A percentile compares a stretch with the other conserved stretches of the same genome.
These are phyloP conservation scores for Trichosporon faecale DNA, from an alignment of 1,284 basidiomycete species.

Conservation along the genomic window DNA sequence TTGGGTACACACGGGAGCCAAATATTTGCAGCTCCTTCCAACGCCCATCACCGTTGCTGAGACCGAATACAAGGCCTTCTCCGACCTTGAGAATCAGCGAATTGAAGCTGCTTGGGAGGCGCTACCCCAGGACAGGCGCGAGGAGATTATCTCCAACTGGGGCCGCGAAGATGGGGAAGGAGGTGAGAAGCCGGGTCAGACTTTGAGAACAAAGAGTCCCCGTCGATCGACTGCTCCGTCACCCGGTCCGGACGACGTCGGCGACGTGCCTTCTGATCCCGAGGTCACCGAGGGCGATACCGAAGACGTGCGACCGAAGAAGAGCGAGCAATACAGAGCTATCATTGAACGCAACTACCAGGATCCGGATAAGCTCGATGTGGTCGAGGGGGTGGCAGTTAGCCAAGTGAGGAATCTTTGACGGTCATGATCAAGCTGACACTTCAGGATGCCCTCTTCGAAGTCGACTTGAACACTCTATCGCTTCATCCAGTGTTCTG, in stretches of 20 bases:
- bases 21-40: constrained; percentile 48
- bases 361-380: constrained; percentile 41
- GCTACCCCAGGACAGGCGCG: constrained; percentile 23
- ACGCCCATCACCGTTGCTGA: constrained; percentile 45
- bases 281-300: background rate
- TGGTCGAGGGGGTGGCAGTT: constrained; percentile 48
- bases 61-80: constrained; percentile 60
- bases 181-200: constrained; percentile 8
- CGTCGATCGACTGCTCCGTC: background rate
- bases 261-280: background rate
- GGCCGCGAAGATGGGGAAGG: constrained; percentile 38
- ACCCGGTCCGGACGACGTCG: background rate
- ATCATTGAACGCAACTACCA: constrained; percentile 34
- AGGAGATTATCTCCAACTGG: constrained; percentile 28
- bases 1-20: constrained; percentile 52
- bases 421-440: background rate
- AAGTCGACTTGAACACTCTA: constrained; percentile 43
- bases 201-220: background rate
- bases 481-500: constrained; percentile 58
- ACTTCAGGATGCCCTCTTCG: constrained; percentile 51
- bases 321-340: constrained; percentile 32
- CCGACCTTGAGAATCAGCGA: constrained; percentile 37
- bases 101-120: constrained; percentile 57
- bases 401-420: constrained; percentile 39
- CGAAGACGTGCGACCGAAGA: constrained; percentile 1